phyloP scores from a whole-genome alignment of 2,329 filamentous ascomycete species.

The Coniella vitis region DNA sequence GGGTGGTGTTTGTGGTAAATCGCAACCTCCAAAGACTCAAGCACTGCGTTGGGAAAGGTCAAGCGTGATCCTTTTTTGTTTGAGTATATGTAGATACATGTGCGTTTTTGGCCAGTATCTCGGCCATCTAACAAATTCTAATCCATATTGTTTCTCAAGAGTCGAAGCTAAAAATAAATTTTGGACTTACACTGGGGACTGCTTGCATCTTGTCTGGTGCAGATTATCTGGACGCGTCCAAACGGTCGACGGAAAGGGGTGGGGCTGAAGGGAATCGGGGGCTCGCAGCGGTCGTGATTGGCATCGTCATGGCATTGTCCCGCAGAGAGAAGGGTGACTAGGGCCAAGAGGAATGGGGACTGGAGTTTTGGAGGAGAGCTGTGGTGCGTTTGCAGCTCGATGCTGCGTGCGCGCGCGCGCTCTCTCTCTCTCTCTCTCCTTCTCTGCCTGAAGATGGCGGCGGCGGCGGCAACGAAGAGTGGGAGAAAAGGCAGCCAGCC shows the following conservation, averaged over 20 bases:
- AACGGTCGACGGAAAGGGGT: conserved; percentile 23
- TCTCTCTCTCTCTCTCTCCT: too few relatives aligned
- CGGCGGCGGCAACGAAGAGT: neutral
- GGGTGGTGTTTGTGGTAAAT: too few relatives aligned
- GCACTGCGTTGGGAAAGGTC: too few relatives aligned
- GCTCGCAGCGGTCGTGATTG: conserved; percentile 27
- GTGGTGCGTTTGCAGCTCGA: neutral
- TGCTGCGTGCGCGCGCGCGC: too few relatives aligned
- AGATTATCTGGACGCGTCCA: conserved; percentile 24
- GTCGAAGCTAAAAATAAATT: too few relatives aligned
- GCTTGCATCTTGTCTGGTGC: conserved; percentile 30
- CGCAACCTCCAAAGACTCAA: too few relatives aligned
- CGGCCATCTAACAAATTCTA: too few relatives aligned
- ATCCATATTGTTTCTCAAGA: too few relatives aligned
- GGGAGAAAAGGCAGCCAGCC: conserved; percentile 4
- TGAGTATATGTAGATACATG: too few relatives aligned
- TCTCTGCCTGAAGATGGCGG: too few relatives aligned
- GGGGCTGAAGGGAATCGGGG: conserved; percentile 25
- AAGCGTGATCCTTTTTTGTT: too few relatives aligned
- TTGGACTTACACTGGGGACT: conserved; percentile 39
- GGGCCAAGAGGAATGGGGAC: neutral
- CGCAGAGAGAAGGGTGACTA: neutral
- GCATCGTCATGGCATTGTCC: conserved; percentile 32
- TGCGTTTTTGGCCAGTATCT: too few relatives aligned
- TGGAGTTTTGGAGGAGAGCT: neutral